Evolutionary conservation across 306 rosid genomes (phyloP), one percentile per base, ranked within the genome.

Genomic region (Glycine soja): DNA sequence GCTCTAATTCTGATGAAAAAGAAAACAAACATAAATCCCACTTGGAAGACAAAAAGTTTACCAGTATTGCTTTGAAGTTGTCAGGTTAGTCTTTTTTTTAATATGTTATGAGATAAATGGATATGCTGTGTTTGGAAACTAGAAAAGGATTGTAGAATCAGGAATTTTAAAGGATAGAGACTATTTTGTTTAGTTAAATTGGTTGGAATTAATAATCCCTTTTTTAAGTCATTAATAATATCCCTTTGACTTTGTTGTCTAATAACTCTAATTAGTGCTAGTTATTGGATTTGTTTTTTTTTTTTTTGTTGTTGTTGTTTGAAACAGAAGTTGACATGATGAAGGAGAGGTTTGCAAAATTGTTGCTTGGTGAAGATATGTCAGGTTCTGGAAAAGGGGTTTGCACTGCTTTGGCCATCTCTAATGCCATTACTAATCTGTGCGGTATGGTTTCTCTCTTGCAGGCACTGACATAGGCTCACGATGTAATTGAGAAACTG

Each of bases 311-410:
- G n/a, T n/a, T n/a, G n/a, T n/a, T 38, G 18, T 63, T 63, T 63
- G 64, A 56, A 77, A 38, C 88, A 95, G 97, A 88, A 79, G 84
- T 79, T 83, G 96, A 93, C 56, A 83, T 95, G 97, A 93, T 95
- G 97, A 93, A 91, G 88, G 99, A 95, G 77, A 85, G 98, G 80
- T 93, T 95, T 83, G 81, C 99, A 10, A 95, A 95, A 73, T 87
- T 95, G 88, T 71, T 95, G 90, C 94, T 95, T 64, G 98, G 99
- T 77, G 99, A 95, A 85, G 98, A 95, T 76, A 93, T 95, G 98
- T 95, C 99, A 56, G 99, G 99, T 64, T 90, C 92, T 82, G 99
- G 99, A 63, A 91, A 95, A 82, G 99, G 99, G 81, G 99, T 91
- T 71, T 90, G 88, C 81, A 89, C 98, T 46, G 98, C 99, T 71